These are phyloP conservation scores for Tulasnella sp. DNA, from an alignment of 768 basidiomycete species.

Conservation along the genomic window DNA sequence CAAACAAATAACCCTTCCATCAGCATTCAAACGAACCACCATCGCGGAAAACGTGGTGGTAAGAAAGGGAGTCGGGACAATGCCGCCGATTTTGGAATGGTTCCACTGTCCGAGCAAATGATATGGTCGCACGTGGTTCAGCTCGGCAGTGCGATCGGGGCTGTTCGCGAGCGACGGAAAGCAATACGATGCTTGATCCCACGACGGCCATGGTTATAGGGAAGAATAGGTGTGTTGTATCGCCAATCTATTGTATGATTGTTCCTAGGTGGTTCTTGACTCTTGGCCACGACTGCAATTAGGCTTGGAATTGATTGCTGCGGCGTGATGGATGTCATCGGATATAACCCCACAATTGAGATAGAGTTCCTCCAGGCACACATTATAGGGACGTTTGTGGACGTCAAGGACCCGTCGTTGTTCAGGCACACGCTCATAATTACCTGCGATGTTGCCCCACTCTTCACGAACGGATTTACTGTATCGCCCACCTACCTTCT, in stretches of 20 bases:
- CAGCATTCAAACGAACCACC: constrained; percentile 19
- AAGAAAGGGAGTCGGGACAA: neutral
- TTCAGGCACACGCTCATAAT: too few relatives aligned
- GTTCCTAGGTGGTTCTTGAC: neutral
- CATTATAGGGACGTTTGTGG: too few relatives aligned
- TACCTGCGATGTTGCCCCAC: too few relatives aligned
- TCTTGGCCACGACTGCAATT: too few relatives aligned
- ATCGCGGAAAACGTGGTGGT: neutral
- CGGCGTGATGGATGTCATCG: constrained; percentile 76
- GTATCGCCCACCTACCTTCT: too few relatives aligned
- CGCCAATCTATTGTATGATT: too few relatives aligned
- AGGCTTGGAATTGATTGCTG: constrained; percentile 83
- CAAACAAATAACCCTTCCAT: constrained; percentile 17
- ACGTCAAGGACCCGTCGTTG: too few relatives aligned
- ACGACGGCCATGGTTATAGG: constrained; percentile 83
- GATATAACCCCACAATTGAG: constrained; percentile 59
- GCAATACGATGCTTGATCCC: constrained; percentile 70
- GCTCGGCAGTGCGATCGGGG: constrained; percentile 76
- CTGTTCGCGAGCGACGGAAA: constrained; percentile 68
- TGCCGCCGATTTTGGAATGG: neutral
- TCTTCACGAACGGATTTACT: too few relatives aligned
- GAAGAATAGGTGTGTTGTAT: constrained; percentile 67
- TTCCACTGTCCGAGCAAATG: constrained; percentile 46
- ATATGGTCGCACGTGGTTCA: constrained; percentile 93
- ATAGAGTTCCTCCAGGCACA: constrained; percentile 42